A percentile compares a stretch with the other conserved stretches of the same genome.
Conservation (phyloP, 352 stramenopile genomes). For the Globisporangium echinulatum region DNA sequence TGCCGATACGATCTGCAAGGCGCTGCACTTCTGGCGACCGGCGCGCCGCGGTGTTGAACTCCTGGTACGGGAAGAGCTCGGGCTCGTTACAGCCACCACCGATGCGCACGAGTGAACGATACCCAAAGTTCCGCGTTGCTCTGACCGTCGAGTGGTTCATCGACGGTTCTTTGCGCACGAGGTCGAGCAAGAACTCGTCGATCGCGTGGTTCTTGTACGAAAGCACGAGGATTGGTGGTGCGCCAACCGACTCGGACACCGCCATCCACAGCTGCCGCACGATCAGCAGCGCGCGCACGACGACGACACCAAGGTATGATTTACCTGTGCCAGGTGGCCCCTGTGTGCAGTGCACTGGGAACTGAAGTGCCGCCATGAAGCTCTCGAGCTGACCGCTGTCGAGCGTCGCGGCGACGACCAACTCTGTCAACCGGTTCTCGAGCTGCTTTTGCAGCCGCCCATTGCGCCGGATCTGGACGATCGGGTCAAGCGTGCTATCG, state of each 20-base stretch:
- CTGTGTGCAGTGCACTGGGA: conserved; percentile 84
- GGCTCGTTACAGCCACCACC: conserved; percentile 61
- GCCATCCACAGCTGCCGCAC: conserved; percentile 68
- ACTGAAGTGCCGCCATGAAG: conserved; percentile 66
- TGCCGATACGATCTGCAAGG: conserved; percentile 23
- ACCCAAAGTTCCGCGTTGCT: conserved; percentile 23
- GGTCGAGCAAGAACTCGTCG: conserved; percentile 79
- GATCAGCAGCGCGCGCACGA: conserved; percentile 73
- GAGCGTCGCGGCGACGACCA: conserved; percentile 53
- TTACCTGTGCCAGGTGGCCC: conserved; percentile 86
- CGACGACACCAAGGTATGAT: conserved; percentile 83
- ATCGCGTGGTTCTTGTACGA: conserved; percentile 89
- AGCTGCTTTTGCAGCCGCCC: conserved; percentile 25
- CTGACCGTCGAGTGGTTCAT: conserved; percentile 17
- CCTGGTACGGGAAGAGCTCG: conserved; percentile 36
- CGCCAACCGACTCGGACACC: conserved; percentile 51
- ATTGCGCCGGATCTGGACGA: conserved; percentile 78
- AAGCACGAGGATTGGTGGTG: conserved; percentile 74
- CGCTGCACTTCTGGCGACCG: conserved; percentile 11
- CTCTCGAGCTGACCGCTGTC: conserved; percentile 66
- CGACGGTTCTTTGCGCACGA: conserved; percentile 47
- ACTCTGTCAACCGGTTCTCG: conserved; percentile 21
- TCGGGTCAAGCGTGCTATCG: conserved; percentile 56
- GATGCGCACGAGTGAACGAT: conserved; percentile 53
- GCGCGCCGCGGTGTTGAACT: conserved; percentile 17